Evolutionary conservation across 192 early-diverging fungal species (phyloP).

Genomic region (Gaertneriomyces semiglobifer): DNA sequence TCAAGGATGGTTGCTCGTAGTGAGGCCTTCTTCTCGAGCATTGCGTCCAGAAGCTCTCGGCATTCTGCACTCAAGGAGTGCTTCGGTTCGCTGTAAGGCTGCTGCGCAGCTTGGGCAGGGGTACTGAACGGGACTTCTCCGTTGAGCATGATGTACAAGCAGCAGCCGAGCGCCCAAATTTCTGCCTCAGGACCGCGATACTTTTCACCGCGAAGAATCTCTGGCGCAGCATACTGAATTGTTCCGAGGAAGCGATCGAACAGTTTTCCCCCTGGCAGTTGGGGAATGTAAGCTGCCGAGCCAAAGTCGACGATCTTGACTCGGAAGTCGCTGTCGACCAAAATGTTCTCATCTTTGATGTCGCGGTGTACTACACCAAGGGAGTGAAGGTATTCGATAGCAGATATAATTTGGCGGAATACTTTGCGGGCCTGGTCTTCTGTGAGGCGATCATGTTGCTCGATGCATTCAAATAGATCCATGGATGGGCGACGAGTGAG

Average conservation of each 20-base stretch:
- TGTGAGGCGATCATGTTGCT: slow-evolving; percentile 38
- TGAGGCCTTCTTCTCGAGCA: slow-evolving; percentile 61
- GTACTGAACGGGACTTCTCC: slow-evolving; percentile 49
- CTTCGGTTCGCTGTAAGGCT: slow-evolving; percentile 36
- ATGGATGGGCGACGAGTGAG: slow-evolving; percentile 25
- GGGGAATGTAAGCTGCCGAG: slow-evolving; percentile 36
- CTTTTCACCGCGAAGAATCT: slow-evolving; percentile 49
- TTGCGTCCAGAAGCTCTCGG: slow-evolving; percentile 56
- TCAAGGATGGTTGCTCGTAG: slow-evolving; percentile 62
- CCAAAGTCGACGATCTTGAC: slow-evolving; percentile 60
- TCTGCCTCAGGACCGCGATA: slow-evolving; percentile 52
- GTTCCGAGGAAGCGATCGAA: slow-evolving; percentile 49
- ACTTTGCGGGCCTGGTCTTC: slow-evolving; percentile 33
- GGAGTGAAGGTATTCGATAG: slow-evolving; percentile 43
- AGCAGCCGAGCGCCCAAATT: slow-evolving; percentile 57
- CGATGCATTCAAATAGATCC: slow-evolving; percentile 60
- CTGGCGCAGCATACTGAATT: slow-evolving; percentile 52
- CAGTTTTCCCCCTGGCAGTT: slow-evolving; percentile 17
- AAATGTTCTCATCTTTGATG: slow-evolving; percentile 62
- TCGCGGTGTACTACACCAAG: slow-evolving; percentile 52
- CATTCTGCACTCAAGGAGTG: slow-evolving; percentile 47
- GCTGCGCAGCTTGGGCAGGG: slow-evolving; percentile 18
- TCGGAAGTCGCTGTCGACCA: slow-evolving; percentile 47
- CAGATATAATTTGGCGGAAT: slow-evolving; percentile 39
- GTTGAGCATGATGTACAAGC: slow-evolving; percentile 56